A percentile compares a stretch with the other conserved stretches of the same genome.
Evolutionary conservation across 2,329 filamentous ascomycete species (phyloP).

Genomic region (Cercospora sp.): DNA sequence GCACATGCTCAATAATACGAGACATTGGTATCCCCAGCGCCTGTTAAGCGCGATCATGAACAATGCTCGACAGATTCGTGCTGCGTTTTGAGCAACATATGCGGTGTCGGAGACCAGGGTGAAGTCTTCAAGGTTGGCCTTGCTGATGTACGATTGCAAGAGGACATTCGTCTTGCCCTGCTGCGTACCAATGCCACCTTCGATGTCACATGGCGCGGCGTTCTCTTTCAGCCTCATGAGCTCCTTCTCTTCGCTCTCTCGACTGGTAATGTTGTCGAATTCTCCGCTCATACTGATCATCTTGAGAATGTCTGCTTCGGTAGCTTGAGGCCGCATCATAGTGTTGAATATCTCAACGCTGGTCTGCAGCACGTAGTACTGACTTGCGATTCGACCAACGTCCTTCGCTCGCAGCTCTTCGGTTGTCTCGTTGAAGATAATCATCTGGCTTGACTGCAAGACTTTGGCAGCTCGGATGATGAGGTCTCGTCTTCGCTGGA

Average conservation of each 20-base stretch:
- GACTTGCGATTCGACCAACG: constrained; percentile 92
- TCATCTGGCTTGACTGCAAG: constrained; percentile 94
- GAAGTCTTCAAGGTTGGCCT: constrained; percentile 86
- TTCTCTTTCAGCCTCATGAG: constrained; percentile 72
- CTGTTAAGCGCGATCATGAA: constrained; percentile 98
- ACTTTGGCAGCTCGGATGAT: constrained; percentile 85
- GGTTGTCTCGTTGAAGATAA: constrained; percentile 93
- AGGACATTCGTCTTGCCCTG: constrained; percentile 96
- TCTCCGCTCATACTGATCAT: constrained; percentile 99
- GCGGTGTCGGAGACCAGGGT: constrained; percentile 87
- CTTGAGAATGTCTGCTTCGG: constrained; percentile 86
- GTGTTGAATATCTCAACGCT: constrained; percentile 96
- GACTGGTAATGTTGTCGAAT: constrained; percentile 93
- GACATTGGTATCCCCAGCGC: constrained; percentile 92
- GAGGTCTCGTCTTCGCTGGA: constrained; percentile 79
- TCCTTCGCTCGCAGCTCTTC: constrained; percentile 94
- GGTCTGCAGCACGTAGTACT: constrained; percentile 91
- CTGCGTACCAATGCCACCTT: constrained; percentile 63
- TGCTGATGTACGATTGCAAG: constrained; percentile 89
- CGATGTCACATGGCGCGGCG: constrained; percentile 74
- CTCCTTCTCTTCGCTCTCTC: constrained; percentile 88
- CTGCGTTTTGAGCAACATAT: constrained; percentile 94
- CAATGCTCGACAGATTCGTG: constrained; percentile 87
- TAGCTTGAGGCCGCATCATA: constrained; percentile 83
- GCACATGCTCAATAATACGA: constrained; percentile 85